Percentiles rank a stretch among this genome's conserved stretches.
Evolutionary conservation across 192 early-diverging fungal species (phyloP).

Genomic region (Borealophlyctis nickersoniae): DNA sequence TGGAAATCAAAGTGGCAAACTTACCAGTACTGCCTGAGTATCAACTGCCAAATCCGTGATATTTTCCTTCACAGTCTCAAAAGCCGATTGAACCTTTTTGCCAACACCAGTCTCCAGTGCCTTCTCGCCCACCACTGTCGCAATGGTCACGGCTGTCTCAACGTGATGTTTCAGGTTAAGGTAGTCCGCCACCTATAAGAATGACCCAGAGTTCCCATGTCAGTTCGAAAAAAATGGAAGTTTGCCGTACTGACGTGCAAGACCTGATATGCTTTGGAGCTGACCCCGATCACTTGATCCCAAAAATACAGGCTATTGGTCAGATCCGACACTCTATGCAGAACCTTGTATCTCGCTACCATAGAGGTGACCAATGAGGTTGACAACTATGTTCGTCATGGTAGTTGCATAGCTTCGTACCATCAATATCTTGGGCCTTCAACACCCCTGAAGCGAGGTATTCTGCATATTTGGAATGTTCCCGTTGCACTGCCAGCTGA

Average conservation of each 20-base stretch:
- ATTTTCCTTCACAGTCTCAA: background rate
- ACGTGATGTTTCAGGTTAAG: background rate
- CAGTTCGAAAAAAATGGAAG: too few species aligned
- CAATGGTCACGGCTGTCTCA: background rate
- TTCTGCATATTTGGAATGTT: background rate
- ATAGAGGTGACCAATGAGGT: background rate
- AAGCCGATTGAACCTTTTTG: background rate
- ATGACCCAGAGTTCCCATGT: too few species aligned
- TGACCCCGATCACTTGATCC: too few species aligned
- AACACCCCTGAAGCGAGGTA: slow-evolving; percentile 5
- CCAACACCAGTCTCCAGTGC: background rate
- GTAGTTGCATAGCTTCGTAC: background rate
- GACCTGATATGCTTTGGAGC: too few species aligned
- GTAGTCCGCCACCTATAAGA: background rate
- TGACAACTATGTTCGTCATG: background rate
- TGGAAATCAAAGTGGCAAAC: too few species aligned
- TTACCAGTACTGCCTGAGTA: background rate
- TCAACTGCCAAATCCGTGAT: background rate
- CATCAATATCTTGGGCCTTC: background rate
- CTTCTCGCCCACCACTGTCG: background rate
- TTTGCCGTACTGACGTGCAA: too few species aligned
- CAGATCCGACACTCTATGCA: too few species aligned
- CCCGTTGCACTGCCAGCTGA: too few species aligned
- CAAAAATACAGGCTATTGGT: too few species aligned
- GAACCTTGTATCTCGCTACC: too few species aligned